A percentile compares a stretch with the other conserved stretches of the same genome.
Evolutionary conservation across 352 stramenopile species (phyloP).

Genomic region (Phytophthora sojae): DNA sequence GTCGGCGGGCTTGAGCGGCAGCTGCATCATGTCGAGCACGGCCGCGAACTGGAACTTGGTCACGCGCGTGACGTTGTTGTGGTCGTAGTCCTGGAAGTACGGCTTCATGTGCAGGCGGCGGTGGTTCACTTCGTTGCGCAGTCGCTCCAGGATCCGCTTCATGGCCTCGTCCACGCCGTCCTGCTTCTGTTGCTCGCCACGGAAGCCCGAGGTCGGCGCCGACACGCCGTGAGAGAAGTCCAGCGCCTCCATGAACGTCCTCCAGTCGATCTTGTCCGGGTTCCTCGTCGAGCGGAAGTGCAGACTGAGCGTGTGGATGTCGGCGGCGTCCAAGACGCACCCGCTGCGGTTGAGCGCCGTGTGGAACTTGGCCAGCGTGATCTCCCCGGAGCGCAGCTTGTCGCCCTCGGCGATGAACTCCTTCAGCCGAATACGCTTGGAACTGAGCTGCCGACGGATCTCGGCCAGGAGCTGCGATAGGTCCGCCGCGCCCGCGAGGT

Average conservation of each 20-base stretch:
- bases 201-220: not conserved
- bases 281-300: constrained; percentile 69
- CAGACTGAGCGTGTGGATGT: constrained; percentile 70
- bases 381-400: constrained; percentile 81
- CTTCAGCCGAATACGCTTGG: constrained; percentile 81
- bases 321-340: constrained; percentile 65
- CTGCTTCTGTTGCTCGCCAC: constrained; percentile 5
- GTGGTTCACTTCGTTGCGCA: constrained; percentile 68
- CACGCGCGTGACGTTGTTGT: constrained; percentile 74
- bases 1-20: constrained; percentile 57
- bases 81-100: constrained; percentile 90
- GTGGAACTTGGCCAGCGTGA: constrained; percentile 88
- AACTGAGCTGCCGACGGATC: constrained; percentile 64
- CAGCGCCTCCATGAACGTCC: constrained; percentile 67
- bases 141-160: constrained; percentile 45
- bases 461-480: constrained; percentile 61
- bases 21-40: constrained; percentile 87
- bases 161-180: constrained; percentile 34
- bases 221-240: constrained; percentile 49
- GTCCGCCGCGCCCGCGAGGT: constrained; percentile 35
- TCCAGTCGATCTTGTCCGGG: constrained; percentile 84
- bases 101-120: constrained; percentile 86
- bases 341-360: constrained; percentile 85
- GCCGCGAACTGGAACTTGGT: constrained; percentile 87
- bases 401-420: constrained; percentile 85